Conservation (phyloP, 2,329 filamentous ascomycete species). For the Fusarium phyllophilum region DNA sequence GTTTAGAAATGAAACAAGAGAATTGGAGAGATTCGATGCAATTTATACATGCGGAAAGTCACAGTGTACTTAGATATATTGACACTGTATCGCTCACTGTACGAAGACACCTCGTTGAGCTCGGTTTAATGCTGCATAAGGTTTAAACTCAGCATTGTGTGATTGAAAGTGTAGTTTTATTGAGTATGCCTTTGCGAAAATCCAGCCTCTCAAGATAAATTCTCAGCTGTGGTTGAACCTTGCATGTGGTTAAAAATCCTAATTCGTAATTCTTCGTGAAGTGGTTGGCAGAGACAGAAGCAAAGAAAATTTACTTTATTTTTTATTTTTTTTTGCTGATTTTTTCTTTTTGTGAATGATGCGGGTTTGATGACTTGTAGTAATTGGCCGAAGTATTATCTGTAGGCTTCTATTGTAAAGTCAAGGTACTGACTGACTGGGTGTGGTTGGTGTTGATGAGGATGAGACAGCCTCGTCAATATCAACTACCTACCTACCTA, state of each 20-base stretch:
- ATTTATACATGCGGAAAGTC: background rate
- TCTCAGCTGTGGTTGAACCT: background rate
- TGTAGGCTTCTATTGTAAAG: background rate
- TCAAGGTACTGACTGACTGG: background rate
- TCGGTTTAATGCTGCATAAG: background rate
- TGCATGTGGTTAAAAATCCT: background rate
- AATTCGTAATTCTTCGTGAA: background rate
- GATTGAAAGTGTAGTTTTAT: background rate
- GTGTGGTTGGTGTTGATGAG: background rate
- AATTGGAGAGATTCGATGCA: background rate
- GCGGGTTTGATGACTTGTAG: background rate
- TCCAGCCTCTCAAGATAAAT: background rate
- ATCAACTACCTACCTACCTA: accelerated
- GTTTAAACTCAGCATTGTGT: background rate
- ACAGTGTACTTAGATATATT: background rate
- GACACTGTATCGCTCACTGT: background rate
- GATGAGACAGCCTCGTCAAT: background rate
- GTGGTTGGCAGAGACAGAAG: background rate
- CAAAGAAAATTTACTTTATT: background rate
- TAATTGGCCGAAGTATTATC: background rate
- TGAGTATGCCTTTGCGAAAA: background rate
- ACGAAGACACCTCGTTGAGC: background rate
- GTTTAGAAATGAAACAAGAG: background rate
- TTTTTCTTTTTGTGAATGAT: background rate
- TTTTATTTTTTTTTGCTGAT: background rate